Evolutionary conservation across 2,329 filamentous ascomycete genomes (phyloP).

Genomic region (Cordyceps javanica): DNA sequence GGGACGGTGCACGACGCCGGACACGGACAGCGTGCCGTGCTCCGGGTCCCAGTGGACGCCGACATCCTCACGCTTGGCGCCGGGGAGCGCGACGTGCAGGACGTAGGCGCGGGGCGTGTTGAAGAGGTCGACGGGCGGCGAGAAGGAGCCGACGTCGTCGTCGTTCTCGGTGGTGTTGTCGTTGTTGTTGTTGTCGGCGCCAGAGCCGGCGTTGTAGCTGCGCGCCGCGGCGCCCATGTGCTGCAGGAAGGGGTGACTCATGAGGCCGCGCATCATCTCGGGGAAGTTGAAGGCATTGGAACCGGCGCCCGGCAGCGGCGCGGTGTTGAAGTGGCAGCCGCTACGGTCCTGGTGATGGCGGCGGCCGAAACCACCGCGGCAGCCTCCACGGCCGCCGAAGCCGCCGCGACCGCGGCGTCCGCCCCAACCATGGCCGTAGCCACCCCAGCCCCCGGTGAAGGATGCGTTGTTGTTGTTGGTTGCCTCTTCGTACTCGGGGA

Average conservation of each 20-base stretch:
- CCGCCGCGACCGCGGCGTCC: constrained; percentile 19
- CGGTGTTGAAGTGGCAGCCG: constrained; percentile 15
- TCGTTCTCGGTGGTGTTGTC: constrained; percentile 9
- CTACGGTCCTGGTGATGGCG: constrained; percentile 1
- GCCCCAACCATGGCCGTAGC: constrained; percentile 18
- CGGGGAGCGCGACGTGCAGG: constrained; percentile 70
- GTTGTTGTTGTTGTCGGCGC: constrained; percentile 9
- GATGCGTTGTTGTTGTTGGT: constrained; percentile 1
- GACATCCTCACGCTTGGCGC: constrained; percentile 72
- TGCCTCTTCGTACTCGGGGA: constrained; percentile 24
- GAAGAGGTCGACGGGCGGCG: constrained; percentile 70
- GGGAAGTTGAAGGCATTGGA: constrained; percentile 31
- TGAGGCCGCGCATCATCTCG: constrained; percentile 33
- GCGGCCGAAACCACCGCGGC: constrained; percentile 15
- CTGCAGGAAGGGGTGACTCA: constrained; percentile 37
- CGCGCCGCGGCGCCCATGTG: constrained; percentile 34
- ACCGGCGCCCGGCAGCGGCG: constrained; percentile 18
- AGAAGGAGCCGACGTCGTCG: constrained; percentile 40
- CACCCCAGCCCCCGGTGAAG: constrained; percentile 16
- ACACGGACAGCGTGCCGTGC: constrained; percentile 56
- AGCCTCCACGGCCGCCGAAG: constrained; percentile 12
- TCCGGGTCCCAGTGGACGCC: constrained; percentile 71
- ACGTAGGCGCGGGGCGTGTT: constrained; percentile 59
- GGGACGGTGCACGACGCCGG: constrained; percentile 67
- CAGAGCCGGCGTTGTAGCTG: constrained; percentile 15